Evolutionary conservation across 805 yeast genomes (phyloP).

Genomic region (Candida adriatica): DNA sequence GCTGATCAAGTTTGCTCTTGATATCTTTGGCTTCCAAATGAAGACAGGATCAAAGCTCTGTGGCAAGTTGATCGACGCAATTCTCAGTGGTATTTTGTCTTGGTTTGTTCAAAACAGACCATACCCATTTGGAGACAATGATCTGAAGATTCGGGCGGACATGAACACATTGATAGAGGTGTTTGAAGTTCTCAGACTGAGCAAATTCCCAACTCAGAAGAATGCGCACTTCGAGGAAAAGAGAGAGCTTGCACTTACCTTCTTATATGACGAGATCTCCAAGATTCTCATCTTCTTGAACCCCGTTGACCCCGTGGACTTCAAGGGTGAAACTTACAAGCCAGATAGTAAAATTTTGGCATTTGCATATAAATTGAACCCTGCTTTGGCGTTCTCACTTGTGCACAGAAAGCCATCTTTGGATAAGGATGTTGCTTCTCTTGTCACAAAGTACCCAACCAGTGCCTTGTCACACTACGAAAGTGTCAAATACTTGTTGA

Average conservation of each 20-base stretch:
- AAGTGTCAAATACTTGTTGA: conserved; percentile 49
- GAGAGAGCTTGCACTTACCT: conserved; percentile 47
- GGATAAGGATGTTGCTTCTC: conserved; percentile 31
- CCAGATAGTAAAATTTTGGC: conserved; percentile 32
- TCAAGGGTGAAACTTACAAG: conserved; percentile 30
- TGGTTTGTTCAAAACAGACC: conserved; percentile 66
- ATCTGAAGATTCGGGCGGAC: conserved; percentile 65
- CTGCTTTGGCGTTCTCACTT: conserved; percentile 66
- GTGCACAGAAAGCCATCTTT: conserved; percentile 47
- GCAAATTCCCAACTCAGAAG: conserved; percentile 15
- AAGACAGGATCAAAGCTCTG: conserved; percentile 41
- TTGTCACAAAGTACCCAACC: conserved; percentile 52
- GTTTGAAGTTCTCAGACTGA: conserved; percentile 17
- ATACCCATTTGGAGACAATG: conserved; percentile 84
- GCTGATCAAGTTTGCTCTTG: conserved; percentile 59
- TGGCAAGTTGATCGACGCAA: conserved; percentile 33
- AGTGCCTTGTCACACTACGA: conserved; percentile 48
- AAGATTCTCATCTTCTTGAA: conserved; percentile 73
- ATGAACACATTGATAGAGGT: conserved; percentile 50
- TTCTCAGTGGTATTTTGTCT: conserved; percentile 61
- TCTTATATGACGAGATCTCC: conserved; percentile 71
- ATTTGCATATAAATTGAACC: conserved; percentile 59
- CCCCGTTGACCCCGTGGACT: conserved; percentile 24
- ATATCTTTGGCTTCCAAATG: conserved; percentile 50
- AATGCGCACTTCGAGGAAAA: conserved; percentile 32